Conservation (phyloP, 768 basidiomycete genomes). For the Lentinus tigrinus region DNA sequence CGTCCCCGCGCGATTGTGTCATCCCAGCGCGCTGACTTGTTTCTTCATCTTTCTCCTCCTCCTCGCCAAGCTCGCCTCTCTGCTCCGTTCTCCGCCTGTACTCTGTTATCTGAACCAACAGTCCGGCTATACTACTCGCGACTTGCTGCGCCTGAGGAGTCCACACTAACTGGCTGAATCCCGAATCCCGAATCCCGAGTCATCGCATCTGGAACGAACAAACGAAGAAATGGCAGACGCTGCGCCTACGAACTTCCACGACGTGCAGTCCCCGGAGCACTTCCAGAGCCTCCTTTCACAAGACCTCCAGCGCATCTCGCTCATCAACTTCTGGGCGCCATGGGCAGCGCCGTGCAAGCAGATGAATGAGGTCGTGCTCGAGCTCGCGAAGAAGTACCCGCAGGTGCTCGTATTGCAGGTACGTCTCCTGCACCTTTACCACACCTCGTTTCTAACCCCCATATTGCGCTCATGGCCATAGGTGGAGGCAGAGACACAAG, state of each 20-base stretch:
- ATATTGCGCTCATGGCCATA: constrained; percentile 25
- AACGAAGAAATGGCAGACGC: constrained; percentile 21
- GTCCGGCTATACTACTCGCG: background rate
- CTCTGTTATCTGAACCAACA: background rate
- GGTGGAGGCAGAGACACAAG: constrained; percentile 81
- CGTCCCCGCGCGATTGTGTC: background rate
- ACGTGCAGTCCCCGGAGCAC: constrained; percentile 60
- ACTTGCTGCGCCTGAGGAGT: background rate
- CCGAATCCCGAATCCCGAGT: too few relatives aligned
- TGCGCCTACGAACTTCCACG: constrained; percentile 37
- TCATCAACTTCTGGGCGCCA: constrained; percentile 92
- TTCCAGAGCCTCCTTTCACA: constrained; percentile 72
- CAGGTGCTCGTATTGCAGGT: constrained; percentile 75
- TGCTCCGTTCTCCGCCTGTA: background rate
- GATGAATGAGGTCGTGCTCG: constrained; percentile 79
- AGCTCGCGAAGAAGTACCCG: constrained; percentile 72
- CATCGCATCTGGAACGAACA: background rate
- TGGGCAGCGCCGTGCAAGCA: constrained; percentile 90
- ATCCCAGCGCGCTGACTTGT: background rate
- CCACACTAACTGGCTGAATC: too few relatives aligned
- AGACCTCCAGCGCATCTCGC: constrained; percentile 79
- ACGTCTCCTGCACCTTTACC: constrained; percentile 16
- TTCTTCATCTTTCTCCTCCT: constrained; percentile 8
- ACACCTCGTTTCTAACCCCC: background rate
- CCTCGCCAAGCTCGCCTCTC: background rate